Evolutionary conservation across 2,329 filamentous ascomycete genomes (phyloP), one percentile per base, ranked within the genome.

Genomic region (Septoria linicola): DNA sequence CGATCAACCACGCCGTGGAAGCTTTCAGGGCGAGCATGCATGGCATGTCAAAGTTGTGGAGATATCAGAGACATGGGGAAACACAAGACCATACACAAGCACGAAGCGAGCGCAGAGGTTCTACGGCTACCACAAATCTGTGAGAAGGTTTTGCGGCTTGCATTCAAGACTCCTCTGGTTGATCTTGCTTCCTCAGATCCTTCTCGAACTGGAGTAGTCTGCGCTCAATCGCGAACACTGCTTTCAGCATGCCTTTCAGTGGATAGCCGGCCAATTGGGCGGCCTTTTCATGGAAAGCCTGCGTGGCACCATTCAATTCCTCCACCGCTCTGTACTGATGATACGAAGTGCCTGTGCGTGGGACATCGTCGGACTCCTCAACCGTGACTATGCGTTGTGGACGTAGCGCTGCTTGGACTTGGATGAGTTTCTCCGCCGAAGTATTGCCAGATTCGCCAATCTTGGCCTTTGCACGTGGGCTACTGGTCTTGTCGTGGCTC

Each of bases 311-410:
- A 35, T 60, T 52, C 21, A 84, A 63, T 21, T 80, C 75, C 2
- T 73, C 67, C 49, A 71, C 71, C 25, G 66, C 69, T 44, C 72
- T 73, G 64, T 78, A 81, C 6, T 72, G 68, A 31, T 65, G 68
- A 59, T 83, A 83, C 32, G 64, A 65, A 42, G 72, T 72, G 14
- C 81, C 81, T 2, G 77, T 76, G 25, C 78, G 70, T 54, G 59
- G 66, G 21, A 73, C 54, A 25, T 57, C 53, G 40, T 54, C 61
- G 11, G 58, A 55, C 13, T 53, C 60, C 4, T 72, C 64, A 8
- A 67, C 68, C 27, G 66, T 54, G n/a, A 75, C 66, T 17, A 71
- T 66, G 39, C 62, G 66, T 31, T 68, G 68, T 8, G 68, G 62
- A 53, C 67, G 68, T 49, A 80, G 64, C 1, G 60, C 65, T 10